Percentiles rank a stretch among this genome's conserved stretches.
Evolutionary conservation across 2,329 filamentous ascomycete species (phyloP).

Genomic region (Fusarium brevicatenulatum): DNA sequence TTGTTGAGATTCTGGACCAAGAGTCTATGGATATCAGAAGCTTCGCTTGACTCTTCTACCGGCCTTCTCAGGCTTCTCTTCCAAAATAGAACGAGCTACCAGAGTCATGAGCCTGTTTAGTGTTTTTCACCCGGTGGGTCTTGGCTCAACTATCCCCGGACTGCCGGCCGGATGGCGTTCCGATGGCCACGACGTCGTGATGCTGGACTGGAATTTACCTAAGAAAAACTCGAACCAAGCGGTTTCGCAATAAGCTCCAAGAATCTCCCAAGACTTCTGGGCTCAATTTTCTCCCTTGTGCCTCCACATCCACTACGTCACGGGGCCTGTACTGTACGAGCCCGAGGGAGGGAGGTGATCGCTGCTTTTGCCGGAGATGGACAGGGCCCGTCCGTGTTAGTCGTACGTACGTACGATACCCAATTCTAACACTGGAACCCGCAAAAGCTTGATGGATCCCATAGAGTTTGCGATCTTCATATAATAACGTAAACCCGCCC

Average conservation of each 20-base stretch:
- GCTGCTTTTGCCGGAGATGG: constrained; percentile 34
- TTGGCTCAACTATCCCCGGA: constrained; percentile 6
- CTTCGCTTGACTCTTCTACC: constrained; percentile 8
- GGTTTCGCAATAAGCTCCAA: constrained; percentile 30
- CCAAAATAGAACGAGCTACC: constrained; percentile 33
- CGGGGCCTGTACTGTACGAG: constrained; percentile 20
- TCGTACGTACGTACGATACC: constrained; percentile 17
- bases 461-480: constrained; percentile 13
- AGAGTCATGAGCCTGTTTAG: constrained; percentile 37
- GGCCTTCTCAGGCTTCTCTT: background rate
- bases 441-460: constrained; percentile 13
- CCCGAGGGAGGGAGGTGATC: constrained; percentile 23
- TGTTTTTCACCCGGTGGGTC: constrained; percentile 25
- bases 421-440: constrained; percentile 1
- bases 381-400: constrained; percentile 20
- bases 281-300: constrained; percentile 18
- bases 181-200: constrained; percentile 28
- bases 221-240: constrained; percentile 32
- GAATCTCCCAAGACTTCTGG: constrained; percentile 27
- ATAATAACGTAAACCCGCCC: constrained; percentile 30
- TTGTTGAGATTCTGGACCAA: constrained; percentile 1
- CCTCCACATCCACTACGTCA: constrained; percentile 40
- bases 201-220: constrained; percentile 27
- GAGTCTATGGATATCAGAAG: background rate
- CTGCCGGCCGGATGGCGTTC: constrained; percentile 26